These are phyloP conservation scores for Alternaria dauci DNA, from an alignment of 2,329 filamentous ascomycete species.

Conservation along the genomic window DNA sequence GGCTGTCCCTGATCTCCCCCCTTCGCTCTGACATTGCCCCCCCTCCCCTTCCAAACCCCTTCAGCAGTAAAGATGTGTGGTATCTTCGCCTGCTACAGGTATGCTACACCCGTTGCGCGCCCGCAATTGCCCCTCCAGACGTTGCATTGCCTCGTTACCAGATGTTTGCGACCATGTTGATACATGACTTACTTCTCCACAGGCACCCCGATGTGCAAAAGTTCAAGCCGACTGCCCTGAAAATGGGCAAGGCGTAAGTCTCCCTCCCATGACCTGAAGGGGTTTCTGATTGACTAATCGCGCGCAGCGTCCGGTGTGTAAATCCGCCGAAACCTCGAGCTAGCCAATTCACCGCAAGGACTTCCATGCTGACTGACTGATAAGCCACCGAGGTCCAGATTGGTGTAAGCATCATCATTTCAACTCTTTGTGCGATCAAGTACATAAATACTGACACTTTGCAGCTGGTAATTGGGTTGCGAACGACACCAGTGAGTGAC, in stretches of 20 bases:
- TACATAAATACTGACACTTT: conserved; percentile 44
- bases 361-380: not conserved
- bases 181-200: conserved; percentile 40
- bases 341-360: not conserved
- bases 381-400: conserved; percentile 85
- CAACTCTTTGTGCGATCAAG: conserved; percentile 37
- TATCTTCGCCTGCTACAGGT: conserved; percentile 96
- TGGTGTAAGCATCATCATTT: conserved; percentile 77
- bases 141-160: not conserved
- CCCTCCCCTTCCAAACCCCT: conserved; percentile 10
- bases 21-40: conserved; percentile 16
- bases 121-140: conserved; percentile 35
- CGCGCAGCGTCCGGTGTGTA: conserved; percentile 70
- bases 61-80: conserved; percentile 78
- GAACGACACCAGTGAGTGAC: conserved; percentile 82
- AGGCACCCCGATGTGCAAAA: conserved; percentile 92
- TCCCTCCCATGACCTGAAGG: not conserved
- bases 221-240: conserved; percentile 94
- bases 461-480: conserved; percentile 86
- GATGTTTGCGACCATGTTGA: conserved; percentile 21
- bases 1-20: conserved; percentile 7
- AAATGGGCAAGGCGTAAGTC: conserved; percentile 91
- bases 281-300: conserved; percentile 46
- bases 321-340: not conserved
- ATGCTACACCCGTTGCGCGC: conserved; percentile 31